Evolutionary conservation across 768 basidiomycete genomes (phyloP).

Genomic region (Tylopilus sp.): DNA sequence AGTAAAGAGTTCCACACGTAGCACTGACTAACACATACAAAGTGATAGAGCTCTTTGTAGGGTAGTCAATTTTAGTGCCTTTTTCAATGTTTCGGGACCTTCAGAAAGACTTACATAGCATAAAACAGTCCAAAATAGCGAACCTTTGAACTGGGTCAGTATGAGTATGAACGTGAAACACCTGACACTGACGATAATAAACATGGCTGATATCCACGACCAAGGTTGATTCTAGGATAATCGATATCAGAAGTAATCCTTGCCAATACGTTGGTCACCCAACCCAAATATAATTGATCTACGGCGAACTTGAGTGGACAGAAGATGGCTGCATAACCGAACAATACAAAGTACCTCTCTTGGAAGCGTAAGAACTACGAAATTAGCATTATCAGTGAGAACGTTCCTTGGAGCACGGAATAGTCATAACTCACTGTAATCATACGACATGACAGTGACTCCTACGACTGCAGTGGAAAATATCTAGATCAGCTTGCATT

Average conservation of each 20-base stretch:
- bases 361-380: neutral
- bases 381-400: neutral
- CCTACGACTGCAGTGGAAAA: neutral
- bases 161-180: neutral
- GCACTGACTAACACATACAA: neutral
- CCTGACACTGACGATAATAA: neutral
- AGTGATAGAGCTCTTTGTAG: neutral
- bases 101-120: neutral
- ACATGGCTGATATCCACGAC: neutral
- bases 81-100: neutral
- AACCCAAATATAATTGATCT: constrained; percentile 4
- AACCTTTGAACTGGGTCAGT: neutral
- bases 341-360: neutral
- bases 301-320: neutral
- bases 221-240: neutral
- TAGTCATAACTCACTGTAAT: neutral
- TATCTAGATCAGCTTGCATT: neutral
- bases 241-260: neutral
- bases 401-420: neutral
- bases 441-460: neutral
- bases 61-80: neutral
- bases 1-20: neutral
- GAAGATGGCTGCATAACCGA: neutral
- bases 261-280: neutral
- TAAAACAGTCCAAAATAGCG: neutral